Conservation (phyloP, 495 filamentous ascomycete species). For the Darksidea phi region DNA sequence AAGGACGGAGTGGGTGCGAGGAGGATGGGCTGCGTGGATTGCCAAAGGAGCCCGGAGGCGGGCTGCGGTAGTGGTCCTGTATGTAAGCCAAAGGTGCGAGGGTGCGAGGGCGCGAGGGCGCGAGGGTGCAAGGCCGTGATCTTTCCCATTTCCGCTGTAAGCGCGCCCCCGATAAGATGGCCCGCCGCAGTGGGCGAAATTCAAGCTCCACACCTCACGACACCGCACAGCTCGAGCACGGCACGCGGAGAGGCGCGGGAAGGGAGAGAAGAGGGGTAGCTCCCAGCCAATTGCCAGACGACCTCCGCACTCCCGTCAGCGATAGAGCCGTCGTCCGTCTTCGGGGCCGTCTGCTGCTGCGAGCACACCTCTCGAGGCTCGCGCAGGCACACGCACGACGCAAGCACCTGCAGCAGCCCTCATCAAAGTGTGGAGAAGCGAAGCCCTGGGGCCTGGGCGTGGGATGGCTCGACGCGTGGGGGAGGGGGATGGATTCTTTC, state of each 20-base stretch:
- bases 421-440: slow-evolving; percentile 25
- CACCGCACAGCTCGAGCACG: too few species aligned
- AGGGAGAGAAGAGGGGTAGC: too few species aligned
- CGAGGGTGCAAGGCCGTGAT: background rate
- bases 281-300: too few species aligned
- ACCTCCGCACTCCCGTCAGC: too few species aligned
- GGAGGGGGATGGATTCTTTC: background rate
- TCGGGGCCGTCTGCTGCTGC: too few species aligned
- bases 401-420: slow-evolving; percentile 3
- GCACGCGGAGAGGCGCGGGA: too few species aligned
- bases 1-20: slow-evolving; percentile 3
- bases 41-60: background rate
- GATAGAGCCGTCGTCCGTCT: too few species aligned
- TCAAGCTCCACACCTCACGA: background rate
- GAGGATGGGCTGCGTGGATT: slow-evolving; percentile 11
- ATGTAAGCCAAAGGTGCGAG: too few species aligned
- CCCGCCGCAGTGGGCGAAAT: background rate
- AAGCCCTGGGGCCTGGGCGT: background rate
- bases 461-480: background rate
- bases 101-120: too few species aligned
- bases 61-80: too few species aligned
- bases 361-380: too few species aligned
- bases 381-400: background rate
- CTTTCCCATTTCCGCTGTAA: background rate
- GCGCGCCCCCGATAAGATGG: background rate